These are phyloP conservation scores for Dichotomopilus funicola DNA, from an alignment of 2,329 filamentous ascomycete genomes.

Conservation along the genomic window DNA sequence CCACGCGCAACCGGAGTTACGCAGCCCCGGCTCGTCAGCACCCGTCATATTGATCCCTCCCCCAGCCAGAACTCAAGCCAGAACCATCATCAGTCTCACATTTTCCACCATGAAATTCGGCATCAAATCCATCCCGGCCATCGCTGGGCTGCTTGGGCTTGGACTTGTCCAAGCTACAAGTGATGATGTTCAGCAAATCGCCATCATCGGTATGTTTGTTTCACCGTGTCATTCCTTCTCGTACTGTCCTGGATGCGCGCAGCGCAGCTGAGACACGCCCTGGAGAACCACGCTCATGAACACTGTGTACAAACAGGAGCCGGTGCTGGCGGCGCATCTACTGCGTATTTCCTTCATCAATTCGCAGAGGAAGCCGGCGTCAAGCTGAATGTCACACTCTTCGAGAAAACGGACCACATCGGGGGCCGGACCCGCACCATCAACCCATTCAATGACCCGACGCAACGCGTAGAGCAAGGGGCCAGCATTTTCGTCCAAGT, in stretches of 20 bases:
- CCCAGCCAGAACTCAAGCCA: no score
- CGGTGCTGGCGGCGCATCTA: constrained; percentile 78
- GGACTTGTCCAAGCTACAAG: background rate
- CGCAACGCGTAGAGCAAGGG: constrained; percentile 72
- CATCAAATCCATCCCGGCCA: background rate
- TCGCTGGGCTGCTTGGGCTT: constrained; percentile 5
- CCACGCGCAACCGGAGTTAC: no score
- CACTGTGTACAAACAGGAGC: constrained; percentile 53
- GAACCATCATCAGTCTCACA: background rate
- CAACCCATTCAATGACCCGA: constrained; percentile 61
- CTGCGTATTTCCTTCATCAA: constrained; percentile 74
- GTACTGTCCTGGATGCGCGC: background rate
- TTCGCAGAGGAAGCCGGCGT: constrained; percentile 58
- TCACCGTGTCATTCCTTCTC: background rate
- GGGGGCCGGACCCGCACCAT: constrained; percentile 87
- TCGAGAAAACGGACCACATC: constrained; percentile 69
- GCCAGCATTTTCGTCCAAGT: constrained; percentile 85
- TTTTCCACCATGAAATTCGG: constrained; percentile 10
- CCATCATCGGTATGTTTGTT: constrained; percentile 26
- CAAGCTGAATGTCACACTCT: constrained; percentile 74
- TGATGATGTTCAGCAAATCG: constrained; percentile 22
- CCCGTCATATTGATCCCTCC: no score
- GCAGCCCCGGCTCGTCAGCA: no score
- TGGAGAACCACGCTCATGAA: background rate
- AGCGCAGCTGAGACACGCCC: no score